phyloP scores from a whole-genome alignment of 1,139 yeast genomes.

The Taiozyma sp. region DNA sequence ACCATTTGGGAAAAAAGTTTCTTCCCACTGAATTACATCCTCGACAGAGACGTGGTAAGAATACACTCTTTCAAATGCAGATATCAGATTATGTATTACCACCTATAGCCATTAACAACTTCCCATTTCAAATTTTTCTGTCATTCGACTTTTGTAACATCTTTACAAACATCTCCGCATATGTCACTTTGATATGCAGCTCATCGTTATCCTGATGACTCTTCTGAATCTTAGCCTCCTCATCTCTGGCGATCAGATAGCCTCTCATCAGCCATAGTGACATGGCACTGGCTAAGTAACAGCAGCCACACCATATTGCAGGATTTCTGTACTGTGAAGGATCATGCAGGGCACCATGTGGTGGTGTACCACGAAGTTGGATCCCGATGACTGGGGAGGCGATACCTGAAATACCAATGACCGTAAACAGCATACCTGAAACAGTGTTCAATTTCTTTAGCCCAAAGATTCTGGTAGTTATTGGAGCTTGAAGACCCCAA shows the following conservation, averaged over 20 bases:
- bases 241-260: constrained; percentile 44
- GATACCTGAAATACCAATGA: constrained; percentile 46
- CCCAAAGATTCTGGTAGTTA: constrained; percentile 38
- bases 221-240: constrained; percentile 16
- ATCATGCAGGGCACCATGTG: constrained; percentile 25
- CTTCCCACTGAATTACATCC: too few relatives aligned
- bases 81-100: not conserved
- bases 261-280: constrained; percentile 41
- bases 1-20: too few relatives aligned
- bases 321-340: constrained; percentile 46
- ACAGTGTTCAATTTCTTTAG: constrained; percentile 42
- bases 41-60: too few relatives aligned
- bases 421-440: constrained; percentile 45
- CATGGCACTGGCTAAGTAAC: constrained; percentile 41
- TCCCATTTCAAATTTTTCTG: constrained; percentile 6
- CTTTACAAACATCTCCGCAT: constrained; percentile 6
- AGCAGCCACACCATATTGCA: constrained; percentile 48
- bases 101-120: not conserved
- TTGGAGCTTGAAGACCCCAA: constrained; percentile 21
- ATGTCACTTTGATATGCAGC: constrained; percentile 19
- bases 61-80: not conserved
- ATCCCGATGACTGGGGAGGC: constrained; percentile 53
- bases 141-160: constrained; percentile 9
- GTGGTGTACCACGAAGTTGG: constrained; percentile 33
- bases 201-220: constrained; percentile 24